phyloP scores from a whole-genome alignment of 257 asterid genomes.

The Nicotiana obtusifolia region DNA sequence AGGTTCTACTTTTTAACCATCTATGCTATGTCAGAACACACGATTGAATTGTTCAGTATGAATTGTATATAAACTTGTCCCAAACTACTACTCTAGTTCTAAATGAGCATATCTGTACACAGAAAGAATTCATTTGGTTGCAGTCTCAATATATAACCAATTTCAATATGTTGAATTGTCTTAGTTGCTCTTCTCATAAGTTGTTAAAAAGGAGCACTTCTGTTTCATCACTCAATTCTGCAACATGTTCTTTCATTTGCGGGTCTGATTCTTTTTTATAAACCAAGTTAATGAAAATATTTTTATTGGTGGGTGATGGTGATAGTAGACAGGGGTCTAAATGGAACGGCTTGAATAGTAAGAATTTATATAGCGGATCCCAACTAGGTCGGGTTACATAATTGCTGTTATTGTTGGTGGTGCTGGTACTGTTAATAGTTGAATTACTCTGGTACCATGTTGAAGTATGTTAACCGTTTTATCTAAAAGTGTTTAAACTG shows the following conservation, averaged over 20 bases:
- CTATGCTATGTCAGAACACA: not conserved
- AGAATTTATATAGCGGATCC: not conserved
- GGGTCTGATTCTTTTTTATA: not conserved
- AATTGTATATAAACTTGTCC: not conserved
- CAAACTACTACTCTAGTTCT: not conserved
- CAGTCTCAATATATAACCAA: not conserved
- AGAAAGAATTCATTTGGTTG: not conserved
- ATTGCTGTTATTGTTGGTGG: not conserved
- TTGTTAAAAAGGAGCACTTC: not conserved
- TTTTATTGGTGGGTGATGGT: not conserved
- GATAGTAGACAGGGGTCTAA: not conserved
- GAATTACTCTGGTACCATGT: not conserved
- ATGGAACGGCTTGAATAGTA: not conserved
- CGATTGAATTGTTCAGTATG: not conserved
- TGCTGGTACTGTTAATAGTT: not conserved
- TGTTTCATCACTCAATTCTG: not conserved
- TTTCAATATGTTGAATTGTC: not conserved
- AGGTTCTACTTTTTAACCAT: not conserved
- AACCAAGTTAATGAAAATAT: not conserved
- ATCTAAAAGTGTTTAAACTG: not conserved
- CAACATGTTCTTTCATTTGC: not conserved
- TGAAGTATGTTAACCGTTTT: not conserved
- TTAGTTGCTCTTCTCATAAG: not conserved
- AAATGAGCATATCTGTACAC: not conserved
- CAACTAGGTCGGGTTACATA: not conserved